Evolutionary conservation across 768 basidiomycete genomes (phyloP), one percentile per base, ranked within the genome.

Genomic region (Amanita muscaria): DNA sequence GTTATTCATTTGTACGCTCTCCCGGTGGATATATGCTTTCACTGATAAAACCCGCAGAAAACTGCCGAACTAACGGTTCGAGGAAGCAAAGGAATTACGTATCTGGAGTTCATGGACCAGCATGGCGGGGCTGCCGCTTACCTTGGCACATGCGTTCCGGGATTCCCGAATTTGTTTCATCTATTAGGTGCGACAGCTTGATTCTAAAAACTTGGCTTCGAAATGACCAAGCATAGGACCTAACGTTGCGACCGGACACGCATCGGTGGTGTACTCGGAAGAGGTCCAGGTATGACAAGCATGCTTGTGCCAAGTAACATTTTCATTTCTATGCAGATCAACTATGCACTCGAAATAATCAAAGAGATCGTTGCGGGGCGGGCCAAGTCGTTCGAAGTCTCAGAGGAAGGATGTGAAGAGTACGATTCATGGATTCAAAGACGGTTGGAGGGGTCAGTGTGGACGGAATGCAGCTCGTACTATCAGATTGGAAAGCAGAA

Each of bases 221-320:
- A 25, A 41, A 29, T 38, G 23, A 33, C 21, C 10, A 18, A 16
- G 22, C 6, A 5, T 44, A 76, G 74, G 74, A 0, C 77, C 79
- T 3, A 82, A 82, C 54, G 69, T 69, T 25, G 71, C 69, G 22
- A 65, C 73, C 6, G 79, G 77, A 11, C 79, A 80, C 51, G 73
- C 72, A 7, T 79, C 79, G 19, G 65, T 75, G 27, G 64, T 80
- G 37, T 79, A 74, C 54, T 66, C 64, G 41, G 67, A 74, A 49
- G 79, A 80, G 56, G 62, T 68, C 5, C 76, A 80, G 69, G 77
- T 74, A 34, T 40, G 61, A 22, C 15, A 47, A 44, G n/a, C n/a
- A n/a, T n/a, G n/a, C n/a, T n/a, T n/a, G n/a, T n/a, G n/a, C n/a
- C n/a, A n/a, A n/a, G n/a, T n/a, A n/a, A n/a, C n/a, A n/a, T n/a